Evolutionary conservation across 2,329 filamentous ascomycete genomes (phyloP).

Genomic region (Pyrenochaeta sp.): DNA sequence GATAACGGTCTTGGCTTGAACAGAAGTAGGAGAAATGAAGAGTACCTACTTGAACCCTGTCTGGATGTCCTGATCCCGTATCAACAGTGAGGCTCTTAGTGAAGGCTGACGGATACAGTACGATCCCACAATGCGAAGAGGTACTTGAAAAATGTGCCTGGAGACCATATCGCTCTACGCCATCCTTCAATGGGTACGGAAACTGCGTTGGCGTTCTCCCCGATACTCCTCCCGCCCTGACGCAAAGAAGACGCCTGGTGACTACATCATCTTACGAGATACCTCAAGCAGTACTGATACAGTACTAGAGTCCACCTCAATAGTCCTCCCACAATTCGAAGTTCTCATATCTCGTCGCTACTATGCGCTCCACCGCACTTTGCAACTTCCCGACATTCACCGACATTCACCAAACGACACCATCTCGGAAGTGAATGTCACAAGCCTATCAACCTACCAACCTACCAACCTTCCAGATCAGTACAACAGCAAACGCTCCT

Average conservation of each 20-base stretch:
- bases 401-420: background rate
- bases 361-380: background rate
- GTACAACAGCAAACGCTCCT: background rate
- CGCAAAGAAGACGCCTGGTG: background rate
- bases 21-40: conserved; percentile 2
- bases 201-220: background rate
- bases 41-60: background rate
- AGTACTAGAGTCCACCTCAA: background rate
- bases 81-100: background rate
- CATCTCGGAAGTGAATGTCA: background rate
- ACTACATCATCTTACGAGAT: background rate
- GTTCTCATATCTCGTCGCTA: background rate
- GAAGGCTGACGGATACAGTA: background rate
- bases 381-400: background rate
- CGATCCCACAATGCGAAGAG: background rate
- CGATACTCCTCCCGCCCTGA: too few species aligned
- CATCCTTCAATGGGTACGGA: too few species aligned
- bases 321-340: background rate
- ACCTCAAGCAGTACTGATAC: background rate
- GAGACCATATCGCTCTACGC: background rate
- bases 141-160: background rate
- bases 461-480: background rate
- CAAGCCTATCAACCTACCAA: background rate
- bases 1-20: conserved; percentile 10
- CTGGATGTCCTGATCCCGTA: background rate